These are phyloP conservation scores for Colletotrichum sublineola DNA, from an alignment of 2,329 filamentous ascomycete genomes.

Conservation along the genomic window DNA sequence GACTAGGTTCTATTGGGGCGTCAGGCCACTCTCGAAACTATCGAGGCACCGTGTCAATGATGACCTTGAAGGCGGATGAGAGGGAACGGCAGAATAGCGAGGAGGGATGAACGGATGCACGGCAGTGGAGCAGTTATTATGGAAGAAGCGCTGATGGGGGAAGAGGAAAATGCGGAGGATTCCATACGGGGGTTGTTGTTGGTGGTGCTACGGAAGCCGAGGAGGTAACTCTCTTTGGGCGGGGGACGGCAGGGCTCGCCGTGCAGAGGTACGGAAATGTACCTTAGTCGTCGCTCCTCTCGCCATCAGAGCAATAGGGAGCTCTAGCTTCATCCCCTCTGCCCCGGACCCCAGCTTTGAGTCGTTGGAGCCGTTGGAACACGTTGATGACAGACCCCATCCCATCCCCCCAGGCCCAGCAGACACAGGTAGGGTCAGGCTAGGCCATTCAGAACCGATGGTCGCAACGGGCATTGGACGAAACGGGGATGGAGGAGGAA, in stretches of 20 bases:
- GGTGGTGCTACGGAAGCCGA: slow-evolving; percentile 12
- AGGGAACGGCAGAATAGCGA: slow-evolving; percentile 25
- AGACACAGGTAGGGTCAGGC: slow-evolving; percentile 18
- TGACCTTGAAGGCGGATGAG: slow-evolving; percentile 6
- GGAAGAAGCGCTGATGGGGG: slow-evolving; percentile 22
- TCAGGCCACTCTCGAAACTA: slow-evolving; percentile 29
- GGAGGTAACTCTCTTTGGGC: neutral
- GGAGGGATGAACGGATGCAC: slow-evolving; percentile 26
- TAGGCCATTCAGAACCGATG: slow-evolving; percentile 34
- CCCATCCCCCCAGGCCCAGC: neutral
- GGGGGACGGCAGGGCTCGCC: neutral
- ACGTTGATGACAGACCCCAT: slow-evolving; percentile 21
- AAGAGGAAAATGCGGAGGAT: slow-evolving; percentile 36
- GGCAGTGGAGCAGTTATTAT: slow-evolving; percentile 43
- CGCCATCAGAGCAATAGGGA: slow-evolving; percentile 1
- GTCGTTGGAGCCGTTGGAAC: slow-evolving; percentile 23
- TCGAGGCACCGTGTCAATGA: slow-evolving; percentile 24
- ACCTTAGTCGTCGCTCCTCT: slow-evolving; percentile 2
- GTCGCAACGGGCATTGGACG: slow-evolving; percentile 38
- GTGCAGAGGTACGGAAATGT: slow-evolving; percentile 3
- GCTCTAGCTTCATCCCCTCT: slow-evolving; percentile 27
- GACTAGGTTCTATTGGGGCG: slow-evolving; percentile 2
- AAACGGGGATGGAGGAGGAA: slow-evolving; percentile 31
- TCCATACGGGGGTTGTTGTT: slow-evolving; percentile 12
- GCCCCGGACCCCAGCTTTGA: slow-evolving; percentile 21